Evolutionary conservation across 352 stramenopile species (phyloP).

Genomic region (Phytophthora sojae): DNA sequence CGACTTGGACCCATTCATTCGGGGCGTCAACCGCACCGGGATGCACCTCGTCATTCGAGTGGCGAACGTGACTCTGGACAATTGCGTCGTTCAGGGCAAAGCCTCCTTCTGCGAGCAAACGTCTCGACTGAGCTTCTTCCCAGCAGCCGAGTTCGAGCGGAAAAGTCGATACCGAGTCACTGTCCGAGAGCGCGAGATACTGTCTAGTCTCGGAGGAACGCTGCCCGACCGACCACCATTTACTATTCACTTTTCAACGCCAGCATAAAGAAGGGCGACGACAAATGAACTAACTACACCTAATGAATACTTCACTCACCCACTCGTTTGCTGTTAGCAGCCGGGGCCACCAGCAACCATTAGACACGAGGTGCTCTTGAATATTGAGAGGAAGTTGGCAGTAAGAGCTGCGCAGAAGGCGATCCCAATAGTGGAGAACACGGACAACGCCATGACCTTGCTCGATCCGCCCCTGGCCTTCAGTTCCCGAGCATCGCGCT

Average conservation of each 20-base stretch:
- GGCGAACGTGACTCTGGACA: constrained; percentile 33
- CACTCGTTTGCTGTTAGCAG: constrained; percentile 45
- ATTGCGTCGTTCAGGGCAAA: constrained; percentile 32
- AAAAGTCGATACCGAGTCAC: constrained; percentile 32
- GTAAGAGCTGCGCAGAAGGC: constrained; percentile 58
- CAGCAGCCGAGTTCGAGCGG: constrained; percentile 33
- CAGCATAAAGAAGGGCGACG: constrained; percentile 9
- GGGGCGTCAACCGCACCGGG: constrained; percentile 26
- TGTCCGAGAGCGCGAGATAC: constrained; percentile 36
- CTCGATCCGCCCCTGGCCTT: constrained; percentile 59
- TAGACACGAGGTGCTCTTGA: constrained; percentile 62
- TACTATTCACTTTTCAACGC: constrained; percentile 37
- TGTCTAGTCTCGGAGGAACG: constrained; percentile 34
- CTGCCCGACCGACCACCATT: constrained; percentile 30
- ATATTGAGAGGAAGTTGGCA: constrained; percentile 70
- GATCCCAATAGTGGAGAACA: constrained; percentile 52
- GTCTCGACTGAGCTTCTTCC: constrained; percentile 28
- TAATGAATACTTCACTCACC: background rate
- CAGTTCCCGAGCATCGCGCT: constrained; percentile 50
- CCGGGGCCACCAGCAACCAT: constrained; percentile 66
- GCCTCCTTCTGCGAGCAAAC: constrained; percentile 25
- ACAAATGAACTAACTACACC: constrained; percentile 1
- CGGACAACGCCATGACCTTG: constrained; percentile 38
- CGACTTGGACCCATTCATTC: constrained; percentile 31
- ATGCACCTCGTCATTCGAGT: constrained; percentile 38